A percentile compares a stretch with the other conserved stretches of the same genome.
phyloP scores from a whole-genome alignment of 1,139 yeast species.

The Nakaseomyces uthaithaninus region DNA sequence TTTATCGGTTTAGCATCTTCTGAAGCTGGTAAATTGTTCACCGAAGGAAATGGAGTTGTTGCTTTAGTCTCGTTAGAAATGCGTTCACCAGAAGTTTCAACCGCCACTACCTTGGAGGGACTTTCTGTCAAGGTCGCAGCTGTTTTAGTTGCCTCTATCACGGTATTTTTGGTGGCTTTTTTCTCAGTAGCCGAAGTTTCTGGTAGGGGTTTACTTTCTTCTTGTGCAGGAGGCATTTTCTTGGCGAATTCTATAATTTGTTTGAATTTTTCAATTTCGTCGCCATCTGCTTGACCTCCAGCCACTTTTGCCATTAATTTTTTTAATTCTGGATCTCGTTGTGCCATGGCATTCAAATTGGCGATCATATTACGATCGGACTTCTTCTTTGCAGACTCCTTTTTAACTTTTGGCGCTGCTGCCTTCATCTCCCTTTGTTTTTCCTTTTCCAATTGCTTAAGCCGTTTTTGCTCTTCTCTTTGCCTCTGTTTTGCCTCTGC shows the following conservation, averaged over 20 bases:
- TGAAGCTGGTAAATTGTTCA: too few species aligned
- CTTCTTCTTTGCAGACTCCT: constrained; percentile 11
- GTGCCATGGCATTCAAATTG: constrained; percentile 74
- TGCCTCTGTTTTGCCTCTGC: constrained; percentile 18
- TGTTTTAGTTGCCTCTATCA: constrained; percentile 10
- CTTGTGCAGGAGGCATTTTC: constrained; percentile 54
- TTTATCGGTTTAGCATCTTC: too few species aligned
- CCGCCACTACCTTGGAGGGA: background rate
- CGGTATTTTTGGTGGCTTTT: background rate
- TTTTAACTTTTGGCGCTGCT: constrained; percentile 17
- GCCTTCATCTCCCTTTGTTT: constrained; percentile 9
- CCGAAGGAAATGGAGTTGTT: too few species aligned
- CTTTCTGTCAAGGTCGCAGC: constrained; percentile 9
- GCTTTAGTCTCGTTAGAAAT: too few species aligned
- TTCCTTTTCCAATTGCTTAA: constrained; percentile 19
- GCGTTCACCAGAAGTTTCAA: background rate
- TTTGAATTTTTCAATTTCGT: constrained; percentile 69
- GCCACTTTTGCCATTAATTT: constrained; percentile 78
- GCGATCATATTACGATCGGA: constrained; percentile 66
- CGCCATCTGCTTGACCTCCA: constrained; percentile 61
- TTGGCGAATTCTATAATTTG: constrained; percentile 70
- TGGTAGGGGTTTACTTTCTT: constrained; percentile 27
- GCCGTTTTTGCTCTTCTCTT: constrained; percentile 18
- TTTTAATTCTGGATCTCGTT: constrained; percentile 57
- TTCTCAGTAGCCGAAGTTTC: background rate